Conservation (phyloP, 1,139 yeast species). For the Waltiozyma sp. region DNA sequence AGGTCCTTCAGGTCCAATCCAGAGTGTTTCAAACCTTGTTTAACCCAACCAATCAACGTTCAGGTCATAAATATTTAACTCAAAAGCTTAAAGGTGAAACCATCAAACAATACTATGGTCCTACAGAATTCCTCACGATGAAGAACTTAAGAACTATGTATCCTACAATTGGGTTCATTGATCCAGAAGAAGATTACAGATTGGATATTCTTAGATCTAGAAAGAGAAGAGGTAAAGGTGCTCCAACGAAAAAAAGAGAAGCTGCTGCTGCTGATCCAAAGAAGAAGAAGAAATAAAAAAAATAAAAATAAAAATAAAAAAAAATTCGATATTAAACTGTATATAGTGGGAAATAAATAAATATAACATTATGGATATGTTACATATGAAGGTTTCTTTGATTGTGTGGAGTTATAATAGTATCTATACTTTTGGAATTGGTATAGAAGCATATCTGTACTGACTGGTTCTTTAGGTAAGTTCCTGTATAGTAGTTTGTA, state of each 20-base stretch:
- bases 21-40: slow-evolving; percentile 50
- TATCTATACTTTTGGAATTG: background rate
- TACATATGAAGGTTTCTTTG: too few relatives aligned
- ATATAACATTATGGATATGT: background rate
- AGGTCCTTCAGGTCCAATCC: slow-evolving; percentile 47
- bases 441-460: background rate
- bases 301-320: too few relatives aligned
- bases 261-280: slow-evolving; percentile 23
- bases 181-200: slow-evolving; percentile 67
- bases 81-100: slow-evolving; percentile 70
- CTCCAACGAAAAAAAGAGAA: slow-evolving; percentile 68
- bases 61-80: slow-evolving; percentile 67
- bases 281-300: slow-evolving; percentile 29
- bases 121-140: slow-evolving; percentile 51
- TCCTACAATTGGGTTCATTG: slow-evolving; percentile 50
- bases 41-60: slow-evolving; percentile 62
- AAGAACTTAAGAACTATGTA: slow-evolving; percentile 46
- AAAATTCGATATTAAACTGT: background rate
- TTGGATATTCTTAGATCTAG: slow-evolving; percentile 52
- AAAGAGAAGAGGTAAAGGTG: slow-evolving; percentile 87
- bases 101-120: slow-evolving; percentile 66
- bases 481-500: background rate
- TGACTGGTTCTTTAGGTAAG: background rate
- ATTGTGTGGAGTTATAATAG: background rate
- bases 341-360: background rate